Percentiles rank a stretch among this genome's conserved stretches.
Evolutionary conservation across 2,329 filamentous ascomycete genomes (phyloP).

Genomic region (Fusarium nygamai): DNA sequence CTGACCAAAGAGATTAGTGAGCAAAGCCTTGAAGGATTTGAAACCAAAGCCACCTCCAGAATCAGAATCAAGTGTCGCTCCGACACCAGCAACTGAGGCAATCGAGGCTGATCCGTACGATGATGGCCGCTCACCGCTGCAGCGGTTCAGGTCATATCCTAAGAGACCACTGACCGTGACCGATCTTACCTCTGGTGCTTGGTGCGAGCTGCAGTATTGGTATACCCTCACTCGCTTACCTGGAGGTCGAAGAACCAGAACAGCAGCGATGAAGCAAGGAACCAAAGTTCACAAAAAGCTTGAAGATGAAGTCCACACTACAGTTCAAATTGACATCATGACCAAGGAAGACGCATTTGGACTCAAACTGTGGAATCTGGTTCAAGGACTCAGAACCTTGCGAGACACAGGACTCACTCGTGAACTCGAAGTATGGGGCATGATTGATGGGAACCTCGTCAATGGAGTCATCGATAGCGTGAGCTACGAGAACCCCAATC

Average conservation of each 20-base stretch:
- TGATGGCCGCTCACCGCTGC: slow-evolving; percentile 67
- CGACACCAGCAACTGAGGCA: slow-evolving; percentile 5
- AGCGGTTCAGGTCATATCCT: slow-evolving; percentile 81
- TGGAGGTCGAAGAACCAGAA: slow-evolving; percentile 78
- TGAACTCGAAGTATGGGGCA: slow-evolving; percentile 86
- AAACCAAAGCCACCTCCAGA: slow-evolving; percentile 23
- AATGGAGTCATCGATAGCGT: slow-evolving; percentile 92
- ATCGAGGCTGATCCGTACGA: slow-evolving; percentile 28
- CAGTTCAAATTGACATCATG: slow-evolving; percentile 75
- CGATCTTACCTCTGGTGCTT: slow-evolving; percentile 87
- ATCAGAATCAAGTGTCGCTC: slow-evolving; percentile 21
- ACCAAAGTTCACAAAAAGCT: slow-evolving; percentile 82
- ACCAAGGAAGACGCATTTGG: slow-evolving; percentile 86
- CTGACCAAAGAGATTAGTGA: slow-evolving; percentile 74
- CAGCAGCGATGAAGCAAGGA: slow-evolving; percentile 85
- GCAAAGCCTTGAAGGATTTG: slow-evolving; percentile 50
- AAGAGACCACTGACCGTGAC: slow-evolving; percentile 86
- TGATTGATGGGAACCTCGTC: slow-evolving; percentile 82
- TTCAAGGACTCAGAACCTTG: slow-evolving; percentile 82
- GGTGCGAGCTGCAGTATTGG: slow-evolving; percentile 96
- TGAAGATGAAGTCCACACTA: slow-evolving; percentile 85
- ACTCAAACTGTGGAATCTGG: slow-evolving; percentile 87
- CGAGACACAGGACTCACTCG: slow-evolving; percentile 76
- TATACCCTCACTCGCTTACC: slow-evolving; percentile 80
- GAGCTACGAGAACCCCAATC: slow-evolving; percentile 79